Base-by-base conservation (phyloP, 2,329 filamentous ascomycete species). In the Fusarium tuaranense region DNA sequence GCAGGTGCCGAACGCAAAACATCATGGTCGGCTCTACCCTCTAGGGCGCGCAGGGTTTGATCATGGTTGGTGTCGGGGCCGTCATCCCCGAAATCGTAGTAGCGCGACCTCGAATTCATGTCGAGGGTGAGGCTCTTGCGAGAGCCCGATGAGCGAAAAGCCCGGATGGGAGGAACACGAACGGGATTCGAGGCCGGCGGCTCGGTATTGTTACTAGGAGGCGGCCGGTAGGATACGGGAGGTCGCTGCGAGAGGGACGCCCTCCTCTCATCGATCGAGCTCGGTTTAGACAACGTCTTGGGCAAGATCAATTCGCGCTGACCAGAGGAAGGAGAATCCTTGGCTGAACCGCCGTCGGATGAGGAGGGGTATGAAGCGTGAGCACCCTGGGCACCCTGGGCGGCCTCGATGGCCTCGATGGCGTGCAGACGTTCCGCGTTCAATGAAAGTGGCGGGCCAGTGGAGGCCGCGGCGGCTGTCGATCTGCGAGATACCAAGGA, bases 131-230 rank as follows among this genome's bases (percentile, higher is more conserved):
- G 82, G 79, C 88, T 90, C 80, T 86, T 88, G 74, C 89, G 88
- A 70, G 88, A 88, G 76, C 86, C 87, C 41, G 89, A 90, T 30
- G 88, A 89, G 69, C 89, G 86, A 74, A 90, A 89, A 10, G 84
- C 83, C 65, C 89, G 87, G 78, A 90, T 90, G 9, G 88, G 88
- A 18, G 88, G 87, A 46, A 90, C 84, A 58, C 84, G 84, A 68
- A 83, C 81, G 32, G 83, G 81, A 14, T 79, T 77, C 53, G 81
- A 78, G 55, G 81, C 79, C 36, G 73, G 73, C 41, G 79, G 71
- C 68, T 85, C 82, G 61, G 77, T 76, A 68, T 76, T 78, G 66
- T 77, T 75, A 68, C 75, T 81, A 63, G 80, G 78, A 57, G 83
- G 85, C 30, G 83, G 82, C 74, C 84, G 87, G 80, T 87, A 89